A percentile compares a stretch with the other conserved stretches of the same genome.
These are phyloP conservation scores for Lichtheimia corymbifera DNA, from an alignment of 371 early-diverging fungal species.

Conservation along the genomic window DNA sequence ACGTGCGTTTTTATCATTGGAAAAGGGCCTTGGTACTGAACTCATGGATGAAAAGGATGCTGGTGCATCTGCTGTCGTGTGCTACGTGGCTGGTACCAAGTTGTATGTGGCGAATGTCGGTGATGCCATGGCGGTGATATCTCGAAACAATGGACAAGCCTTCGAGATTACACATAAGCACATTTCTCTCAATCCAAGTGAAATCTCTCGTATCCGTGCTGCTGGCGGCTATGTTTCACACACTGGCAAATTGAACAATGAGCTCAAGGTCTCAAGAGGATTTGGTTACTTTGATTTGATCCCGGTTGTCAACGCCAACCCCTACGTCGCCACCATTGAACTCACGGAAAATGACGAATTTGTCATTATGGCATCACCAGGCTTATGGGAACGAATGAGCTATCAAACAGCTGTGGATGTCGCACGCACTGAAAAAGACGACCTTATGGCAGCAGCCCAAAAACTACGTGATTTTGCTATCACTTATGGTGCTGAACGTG, in stretches of 20 bases:
- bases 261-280: constrained; percentile 74
- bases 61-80: constrained; percentile 78
- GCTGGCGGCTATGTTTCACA: constrained; percentile 83
- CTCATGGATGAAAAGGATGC: constrained; percentile 53
- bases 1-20: constrained; percentile 76
- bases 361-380: constrained; percentile 82
- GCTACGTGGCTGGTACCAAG: constrained; percentile 77
- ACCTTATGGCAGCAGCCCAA: constrained; percentile 80
- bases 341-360: constrained; percentile 89
- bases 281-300: constrained; percentile 87
- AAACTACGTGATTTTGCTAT: constrained; percentile 88
- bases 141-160: constrained; percentile 74
- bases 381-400: constrained; percentile 84
- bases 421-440: constrained; percentile 74
- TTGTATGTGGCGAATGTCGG: constrained; percentile 92
- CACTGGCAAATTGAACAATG: constrained; percentile 76
- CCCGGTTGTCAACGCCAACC: constrained; percentile 87
- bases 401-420: constrained; percentile 86
- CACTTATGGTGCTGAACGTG: constrained; percentile 79
- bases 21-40: constrained; percentile 70
- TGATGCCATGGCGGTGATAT: constrained; percentile 84
- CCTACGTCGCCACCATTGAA: constrained; percentile 72
- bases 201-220: constrained; percentile 79
- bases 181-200: constrained; percentile 68
- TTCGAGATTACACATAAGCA: constrained; percentile 77